Evolutionary conservation across 75 land plant genomes (phyloP).

Genomic region (Pinus albicaulis): DNA sequence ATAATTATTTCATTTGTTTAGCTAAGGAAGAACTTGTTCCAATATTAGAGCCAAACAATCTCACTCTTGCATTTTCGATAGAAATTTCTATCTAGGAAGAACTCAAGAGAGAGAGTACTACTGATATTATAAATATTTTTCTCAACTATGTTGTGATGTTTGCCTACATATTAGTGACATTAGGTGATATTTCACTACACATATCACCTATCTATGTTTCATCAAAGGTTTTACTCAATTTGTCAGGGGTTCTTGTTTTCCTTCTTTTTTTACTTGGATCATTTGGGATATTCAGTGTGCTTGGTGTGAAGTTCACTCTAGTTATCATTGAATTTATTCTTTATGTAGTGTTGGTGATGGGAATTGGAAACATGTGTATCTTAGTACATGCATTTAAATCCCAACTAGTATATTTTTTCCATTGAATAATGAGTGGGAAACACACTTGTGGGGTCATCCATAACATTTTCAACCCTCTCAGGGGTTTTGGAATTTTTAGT

Average conservation of each 20-base stretch:
- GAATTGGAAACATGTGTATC: conserved; percentile 97
- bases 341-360: conserved; percentile 91
- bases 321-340: conserved; percentile 95
- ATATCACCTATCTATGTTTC: conserved; percentile 69
- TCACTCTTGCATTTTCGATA: conserved; percentile 83
- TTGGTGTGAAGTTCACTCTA: conserved; percentile 94
- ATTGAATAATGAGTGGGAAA: conserved; percentile 80
- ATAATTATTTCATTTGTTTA: conserved; percentile 69
- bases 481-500: conserved; percentile 90
- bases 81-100: conserved; percentile 90
- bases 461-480: conserved; percentile 86
- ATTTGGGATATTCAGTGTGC: conserved; percentile 81
- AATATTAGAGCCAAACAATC: conserved; percentile 54
- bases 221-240: conserved; percentile 85
- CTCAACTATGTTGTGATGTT: conserved; percentile 95
- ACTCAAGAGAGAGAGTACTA: conserved; percentile 79
- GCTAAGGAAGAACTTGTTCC: conserved; percentile 71
- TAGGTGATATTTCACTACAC: conserved; percentile 66
- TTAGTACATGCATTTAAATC: conserved; percentile 92
- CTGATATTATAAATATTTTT: conserved; percentile 81
- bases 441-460: conserved; percentile 96
- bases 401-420: conserved; percentile 52
- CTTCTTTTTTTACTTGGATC: conserved; percentile 90
- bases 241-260: conserved; percentile 82
- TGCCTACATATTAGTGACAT: conserved; percentile 78